Conservation (phyloP, 176 grass and related monocot genomes). For the Raddia distichophylla region DNA sequence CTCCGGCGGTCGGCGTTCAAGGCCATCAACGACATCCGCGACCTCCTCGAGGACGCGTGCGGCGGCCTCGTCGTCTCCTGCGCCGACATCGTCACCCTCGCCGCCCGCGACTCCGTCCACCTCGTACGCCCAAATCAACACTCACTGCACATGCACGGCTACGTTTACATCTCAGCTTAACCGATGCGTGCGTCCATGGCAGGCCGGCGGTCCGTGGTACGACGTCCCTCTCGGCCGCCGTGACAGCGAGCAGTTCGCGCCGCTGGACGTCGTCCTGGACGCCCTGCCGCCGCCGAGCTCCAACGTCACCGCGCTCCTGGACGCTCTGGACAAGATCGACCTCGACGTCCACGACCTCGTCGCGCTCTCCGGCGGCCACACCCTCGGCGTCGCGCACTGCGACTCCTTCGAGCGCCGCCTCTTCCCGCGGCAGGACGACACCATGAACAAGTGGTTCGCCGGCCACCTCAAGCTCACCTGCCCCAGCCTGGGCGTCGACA, state of each 20-base stretch:
- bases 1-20: constrained; percentile 61
- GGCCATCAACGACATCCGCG: constrained; percentile 68
- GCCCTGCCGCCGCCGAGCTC: constrained; percentile 33
- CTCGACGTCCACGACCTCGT: constrained; percentile 59
- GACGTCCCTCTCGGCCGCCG: constrained; percentile 54
- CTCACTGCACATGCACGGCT: too few species aligned
- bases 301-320: constrained; percentile 11
- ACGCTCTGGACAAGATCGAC: not conserved
- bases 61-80: constrained; percentile 76
- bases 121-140: not conserved
- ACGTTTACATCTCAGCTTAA: too few species aligned
- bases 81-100: constrained; percentile 62
- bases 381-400: constrained; percentile 63
- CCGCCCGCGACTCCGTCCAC: constrained; percentile 54
- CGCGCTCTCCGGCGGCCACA: constrained; percentile 63
- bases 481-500: not conserved
- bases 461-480: constrained; percentile 51
- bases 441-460: constrained; percentile 50
- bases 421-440: constrained; percentile 46
- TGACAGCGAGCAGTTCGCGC: constrained; percentile 35
- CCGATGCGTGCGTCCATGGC: too few species aligned
- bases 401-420: constrained; percentile 41
- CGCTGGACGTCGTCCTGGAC: fast-evolving
- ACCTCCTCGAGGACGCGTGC: constrained; percentile 41
- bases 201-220: constrained; percentile 48